Conservation (phyloP, 768 basidiomycete genomes). For the Saitozyma sp. region DNA sequence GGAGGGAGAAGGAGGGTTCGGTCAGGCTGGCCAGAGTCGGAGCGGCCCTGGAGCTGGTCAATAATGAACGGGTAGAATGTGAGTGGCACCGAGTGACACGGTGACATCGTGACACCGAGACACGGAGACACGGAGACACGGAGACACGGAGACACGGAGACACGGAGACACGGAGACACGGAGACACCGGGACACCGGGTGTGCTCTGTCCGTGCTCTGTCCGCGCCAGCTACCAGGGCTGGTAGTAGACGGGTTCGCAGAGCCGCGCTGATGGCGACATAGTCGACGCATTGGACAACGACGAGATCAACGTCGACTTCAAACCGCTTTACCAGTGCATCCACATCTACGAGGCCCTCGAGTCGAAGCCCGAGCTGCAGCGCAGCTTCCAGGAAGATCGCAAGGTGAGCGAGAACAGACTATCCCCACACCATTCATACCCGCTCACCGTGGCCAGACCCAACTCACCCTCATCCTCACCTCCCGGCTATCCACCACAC, state of each 20-base stretch:
- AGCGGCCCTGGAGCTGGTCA: conserved; percentile 86
- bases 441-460: conserved; percentile 59
- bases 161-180: no score
- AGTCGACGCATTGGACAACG: conserved; percentile 93
- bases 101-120: no score
- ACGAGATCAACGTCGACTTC: conserved; percentile 85
- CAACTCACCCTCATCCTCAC: conserved; percentile 94
- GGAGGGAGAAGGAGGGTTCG: conserved; percentile 80
- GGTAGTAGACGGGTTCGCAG: no score
- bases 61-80: conserved; percentile 94
- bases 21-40: conserved; percentile 76
- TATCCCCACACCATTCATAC: neutral
- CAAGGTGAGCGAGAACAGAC: conserved; percentile 60
- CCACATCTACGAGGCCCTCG: conserved; percentile 89
- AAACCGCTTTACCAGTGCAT: conserved; percentile 94
- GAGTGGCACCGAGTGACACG: conserved; percentile 50
- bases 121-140: no score
- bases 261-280: neutral
- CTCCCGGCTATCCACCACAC: conserved; percentile 48
- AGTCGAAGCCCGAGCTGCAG: conserved; percentile 85
- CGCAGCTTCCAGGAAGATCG: conserved; percentile 95
- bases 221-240: neutral
- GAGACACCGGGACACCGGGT: neutral
- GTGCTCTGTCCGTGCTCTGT: neutral
- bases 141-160: no score